Conservation (phyloP, 495 filamentous ascomycete species). For the Hypoxylon fuscum region DNA sequence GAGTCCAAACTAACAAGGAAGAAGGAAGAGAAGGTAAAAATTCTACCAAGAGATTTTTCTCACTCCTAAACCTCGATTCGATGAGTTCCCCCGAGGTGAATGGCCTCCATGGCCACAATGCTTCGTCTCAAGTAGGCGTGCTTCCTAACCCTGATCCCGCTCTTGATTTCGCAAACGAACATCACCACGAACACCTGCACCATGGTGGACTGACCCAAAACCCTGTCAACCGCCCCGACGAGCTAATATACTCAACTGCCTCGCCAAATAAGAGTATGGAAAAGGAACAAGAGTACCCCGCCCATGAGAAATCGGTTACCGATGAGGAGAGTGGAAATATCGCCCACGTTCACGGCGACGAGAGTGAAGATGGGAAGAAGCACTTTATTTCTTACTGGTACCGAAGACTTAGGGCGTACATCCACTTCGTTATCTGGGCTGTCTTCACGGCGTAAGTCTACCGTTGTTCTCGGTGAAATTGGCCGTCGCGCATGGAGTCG, state of each 20-base stretch:
- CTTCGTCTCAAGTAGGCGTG: constrained; percentile 22
- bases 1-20: constrained; percentile 11
- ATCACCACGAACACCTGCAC: constrained; percentile 62
- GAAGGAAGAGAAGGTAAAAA: constrained; percentile 7
- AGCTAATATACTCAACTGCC: constrained; percentile 59
- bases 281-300: constrained; percentile 46
- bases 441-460: constrained; percentile 47
- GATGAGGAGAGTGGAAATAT: constrained; percentile 53
- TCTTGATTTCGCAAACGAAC: constrained; percentile 54
- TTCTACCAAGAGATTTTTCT: constrained; percentile 8
- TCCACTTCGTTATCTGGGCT: constrained; percentile 42
- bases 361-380: neutral
- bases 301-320: constrained; percentile 47
- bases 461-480: constrained; percentile 10
- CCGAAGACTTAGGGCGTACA: constrained; percentile 24
- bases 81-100: constrained; percentile 38
- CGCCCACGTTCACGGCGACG: constrained; percentile 23
- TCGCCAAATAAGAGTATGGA: constrained; percentile 42
- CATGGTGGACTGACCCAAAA: constrained; percentile 52
- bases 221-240: constrained; percentile 55
- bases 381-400: constrained; percentile 20
- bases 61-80: constrained; percentile 1
- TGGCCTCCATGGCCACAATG: constrained; percentile 34
- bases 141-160: constrained; percentile 48
- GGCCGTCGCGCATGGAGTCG: constrained; percentile 9